These are phyloP conservation scores for Stephanodiscus minutulus DNA, from an alignment of 108 stramenopile species.

Conservation along the genomic window DNA sequence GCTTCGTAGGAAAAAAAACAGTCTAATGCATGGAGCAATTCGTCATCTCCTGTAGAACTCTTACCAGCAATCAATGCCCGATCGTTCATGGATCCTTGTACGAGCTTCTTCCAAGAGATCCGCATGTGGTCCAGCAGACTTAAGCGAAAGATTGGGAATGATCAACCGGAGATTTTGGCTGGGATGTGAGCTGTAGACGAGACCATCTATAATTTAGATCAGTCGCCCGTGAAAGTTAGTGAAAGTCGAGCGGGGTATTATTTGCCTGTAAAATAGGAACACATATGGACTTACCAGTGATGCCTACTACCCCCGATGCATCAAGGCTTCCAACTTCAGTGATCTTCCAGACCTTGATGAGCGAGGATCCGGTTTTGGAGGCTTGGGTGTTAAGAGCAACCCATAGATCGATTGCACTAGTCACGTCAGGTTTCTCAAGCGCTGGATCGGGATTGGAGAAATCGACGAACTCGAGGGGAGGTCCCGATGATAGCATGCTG, in stretches of 20 bases:
- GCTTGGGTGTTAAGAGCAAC: not conserved
- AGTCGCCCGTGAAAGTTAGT: not conserved
- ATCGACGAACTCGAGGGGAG: conserved; percentile 4
- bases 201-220: conserved; percentile 5
- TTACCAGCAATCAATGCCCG: conserved; percentile 11
- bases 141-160: conserved; percentile 6
- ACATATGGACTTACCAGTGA: conserved; percentile 1
- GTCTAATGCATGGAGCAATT: not conserved
- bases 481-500: not conserved
- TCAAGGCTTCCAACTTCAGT: conserved; percentile 7
- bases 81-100: not conserved
- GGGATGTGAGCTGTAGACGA: conserved; percentile 6
- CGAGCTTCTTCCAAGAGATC: conserved; percentile 5
- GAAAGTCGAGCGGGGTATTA: not conserved
- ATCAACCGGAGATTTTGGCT: not conserved
- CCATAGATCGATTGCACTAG: conserved; percentile 4
- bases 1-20: not conserved
- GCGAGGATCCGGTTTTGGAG: not conserved
- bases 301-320: not conserved
- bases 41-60: not conserved
- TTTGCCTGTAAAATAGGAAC: not conserved
- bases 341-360: conserved; percentile 11
- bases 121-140: conserved; percentile 1
- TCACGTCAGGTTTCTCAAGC: not conserved
- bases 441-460: conserved; percentile 12